These are phyloP conservation scores for Aspergillus pseudoglaucus DNA, from an alignment of 2,329 filamentous ascomycete species.

Conservation along the genomic window DNA sequence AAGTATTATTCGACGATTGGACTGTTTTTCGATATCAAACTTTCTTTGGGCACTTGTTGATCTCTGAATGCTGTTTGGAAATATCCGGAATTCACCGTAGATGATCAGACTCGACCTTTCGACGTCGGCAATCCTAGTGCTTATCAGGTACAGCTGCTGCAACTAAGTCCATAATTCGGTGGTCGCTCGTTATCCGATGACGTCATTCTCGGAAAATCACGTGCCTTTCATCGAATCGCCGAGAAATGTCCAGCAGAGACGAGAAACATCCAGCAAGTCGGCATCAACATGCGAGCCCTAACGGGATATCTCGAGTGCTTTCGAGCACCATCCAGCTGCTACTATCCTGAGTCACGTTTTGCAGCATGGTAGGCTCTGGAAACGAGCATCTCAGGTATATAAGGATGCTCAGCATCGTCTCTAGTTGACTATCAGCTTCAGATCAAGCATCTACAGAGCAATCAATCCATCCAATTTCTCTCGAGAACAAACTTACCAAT, in stretches of 20 bases:
- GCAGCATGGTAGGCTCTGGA: slow-evolving; percentile 10
- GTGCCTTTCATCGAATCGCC: slow-evolving; percentile 17
- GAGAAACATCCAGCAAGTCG: slow-evolving; percentile 1
- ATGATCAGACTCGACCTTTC: too few species aligned
- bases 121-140: too few species aligned
- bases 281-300: slow-evolving; percentile 5
- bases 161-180: not conserved
- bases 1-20: too few species aligned
- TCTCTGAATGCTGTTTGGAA: too few species aligned
- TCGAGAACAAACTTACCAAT: not conserved
- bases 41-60: too few species aligned
- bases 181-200: not conserved
- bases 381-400: slow-evolving; percentile 12
- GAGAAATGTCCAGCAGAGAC: slow-evolving; percentile 14
- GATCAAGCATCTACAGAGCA: not conserved
- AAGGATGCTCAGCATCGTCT: slow-evolving; percentile 6
- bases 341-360: not conserved
- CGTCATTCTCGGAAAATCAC: slow-evolving; percentile 8
- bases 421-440: slow-evolving; percentile 1
- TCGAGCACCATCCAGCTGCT: not conserved
- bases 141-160: too few species aligned
- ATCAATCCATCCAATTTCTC: not conserved
- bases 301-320: slow-evolving; percentile 1
- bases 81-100: too few species aligned
- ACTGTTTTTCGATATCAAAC: too few species aligned